A percentile compares a stretch with the other conserved stretches of the same genome.
These are phyloP conservation scores for Candida nemodendra DNA, from an alignment of 805 yeast species.

Conservation along the genomic window DNA sequence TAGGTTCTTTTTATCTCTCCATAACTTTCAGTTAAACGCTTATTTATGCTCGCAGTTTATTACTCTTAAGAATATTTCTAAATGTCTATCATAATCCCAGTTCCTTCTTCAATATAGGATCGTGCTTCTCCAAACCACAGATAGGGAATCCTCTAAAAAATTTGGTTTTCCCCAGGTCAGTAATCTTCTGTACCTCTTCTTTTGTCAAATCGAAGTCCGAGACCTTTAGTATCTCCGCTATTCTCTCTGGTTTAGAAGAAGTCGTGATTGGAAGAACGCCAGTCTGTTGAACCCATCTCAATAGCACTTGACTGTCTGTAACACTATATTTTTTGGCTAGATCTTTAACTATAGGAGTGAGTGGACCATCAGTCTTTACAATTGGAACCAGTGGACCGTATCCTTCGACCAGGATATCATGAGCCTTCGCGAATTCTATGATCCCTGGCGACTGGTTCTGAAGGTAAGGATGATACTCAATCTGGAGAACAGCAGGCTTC, in stretches of 20 bases:
- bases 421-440: constrained; percentile 33
- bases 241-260: constrained; percentile 40
- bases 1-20: no score
- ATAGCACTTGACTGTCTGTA: constrained; percentile 40
- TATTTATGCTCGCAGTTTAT: no score
- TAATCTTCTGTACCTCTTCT: constrained; percentile 31
- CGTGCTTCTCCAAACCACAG: constrained; percentile 4
- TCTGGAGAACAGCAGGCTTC: constrained; percentile 59
- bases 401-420: constrained; percentile 41
- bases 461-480: constrained; percentile 63
- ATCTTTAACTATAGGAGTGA: constrained; percentile 33
- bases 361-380: constrained; percentile 32
- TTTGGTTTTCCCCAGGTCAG: constrained; percentile 24
- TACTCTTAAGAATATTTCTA: no score
- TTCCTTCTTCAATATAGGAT: constrained; percentile 4
- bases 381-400: constrained; percentile 48
- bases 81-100: not conserved
- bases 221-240: constrained; percentile 36
- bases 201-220: constrained; percentile 34
- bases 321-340: constrained; percentile 37
- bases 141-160: constrained; percentile 19
- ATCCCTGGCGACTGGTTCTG: constrained; percentile 60
- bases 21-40: no score
- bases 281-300: constrained; percentile 43
- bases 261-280: constrained; percentile 48